A percentile compares a stretch with the other conserved stretches of the same genome.
These are phyloP conservation scores for Chlamydomonas applanata DNA, from an alignment of 139 green algal species.

Conservation along the genomic window DNA sequence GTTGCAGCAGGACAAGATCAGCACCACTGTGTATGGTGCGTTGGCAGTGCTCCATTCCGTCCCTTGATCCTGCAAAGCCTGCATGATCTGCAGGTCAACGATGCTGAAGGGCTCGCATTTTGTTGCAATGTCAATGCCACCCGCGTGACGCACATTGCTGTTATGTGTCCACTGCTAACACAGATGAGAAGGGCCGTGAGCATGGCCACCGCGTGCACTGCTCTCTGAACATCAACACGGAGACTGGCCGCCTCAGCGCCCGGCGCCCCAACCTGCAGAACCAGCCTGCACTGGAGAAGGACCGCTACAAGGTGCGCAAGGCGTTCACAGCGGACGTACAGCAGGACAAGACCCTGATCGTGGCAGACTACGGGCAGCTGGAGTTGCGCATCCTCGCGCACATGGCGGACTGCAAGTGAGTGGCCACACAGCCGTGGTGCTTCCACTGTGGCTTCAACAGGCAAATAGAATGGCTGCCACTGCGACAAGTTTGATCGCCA, in stretches of 20 bases:
- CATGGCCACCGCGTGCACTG: conserved; percentile 80
- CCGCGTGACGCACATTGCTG: no score
- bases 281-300: conserved; percentile 98
- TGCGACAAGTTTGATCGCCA: no score
- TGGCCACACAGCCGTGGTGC: neutral
- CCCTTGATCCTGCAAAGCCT: neutral
- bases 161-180: no score
- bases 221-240: conserved; percentile 98
- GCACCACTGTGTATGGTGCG: conserved; percentile 26
- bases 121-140: neutral
- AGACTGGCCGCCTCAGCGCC: conserved; percentile 92
- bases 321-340: conserved; percentile 80
- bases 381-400: conserved; percentile 97
- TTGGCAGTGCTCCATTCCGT: neutral
- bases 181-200: no score
- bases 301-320: conserved; percentile 90
- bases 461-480: no score
- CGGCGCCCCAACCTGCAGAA: conserved; percentile 96
- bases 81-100: neutral
- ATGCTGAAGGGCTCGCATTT: neutral
- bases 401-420: conserved; percentile 79
- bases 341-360: conserved; percentile 82
- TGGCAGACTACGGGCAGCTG: conserved; percentile 98
- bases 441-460: no score
- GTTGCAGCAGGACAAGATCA: conserved; percentile 78